A percentile compares a stretch with the other conserved stretches of the same genome.
Evolutionary conservation across 1,284 basidiomycete genomes (phyloP).

Genomic region (Puccinia horiana): DNA sequence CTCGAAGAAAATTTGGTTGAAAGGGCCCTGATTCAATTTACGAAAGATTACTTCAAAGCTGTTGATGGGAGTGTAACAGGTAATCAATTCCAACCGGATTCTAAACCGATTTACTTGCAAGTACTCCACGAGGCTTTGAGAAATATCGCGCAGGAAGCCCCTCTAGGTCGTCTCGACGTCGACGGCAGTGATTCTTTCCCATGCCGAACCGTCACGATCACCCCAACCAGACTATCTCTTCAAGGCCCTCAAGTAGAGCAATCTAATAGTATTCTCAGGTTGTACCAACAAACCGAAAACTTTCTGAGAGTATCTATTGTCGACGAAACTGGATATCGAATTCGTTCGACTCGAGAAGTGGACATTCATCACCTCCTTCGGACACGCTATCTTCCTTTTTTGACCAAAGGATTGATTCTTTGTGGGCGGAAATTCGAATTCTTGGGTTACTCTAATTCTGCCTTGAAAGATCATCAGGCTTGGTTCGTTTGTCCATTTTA

Average conservation of each 20-base stretch:
- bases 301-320: slow-evolving; percentile 76
- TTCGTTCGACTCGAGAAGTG: slow-evolving; percentile 69
- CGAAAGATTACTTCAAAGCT: background rate
- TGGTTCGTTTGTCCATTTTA: slow-evolving; percentile 72
- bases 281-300: slow-evolving; percentile 58
- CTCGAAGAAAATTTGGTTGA: background rate
- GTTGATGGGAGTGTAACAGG: background rate
- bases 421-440: slow-evolving; percentile 71
- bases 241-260: slow-evolving; percentile 72
- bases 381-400: slow-evolving; percentile 67
- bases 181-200: slow-evolving; percentile 2
- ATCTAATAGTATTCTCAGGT: slow-evolving; percentile 70
- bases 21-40: slow-evolving; percentile 1
- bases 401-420: slow-evolving; percentile 70
- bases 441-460: slow-evolving; percentile 72
- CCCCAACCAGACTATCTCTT: slow-evolving; percentile 69
- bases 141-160: background rate
- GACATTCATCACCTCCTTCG: slow-evolving; percentile 66
- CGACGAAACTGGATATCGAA: slow-evolving; percentile 72
- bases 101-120: slow-evolving; percentile 17
- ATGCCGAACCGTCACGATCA: slow-evolving; percentile 64
- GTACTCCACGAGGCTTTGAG: background rate
- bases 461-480: slow-evolving; percentile 71
- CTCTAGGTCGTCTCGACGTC: background rate
- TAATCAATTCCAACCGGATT: background rate